These are phyloP conservation scores for Aspergillus coremiiformis DNA, from an alignment of 495 filamentous ascomycete species.

Conservation along the genomic window DNA sequence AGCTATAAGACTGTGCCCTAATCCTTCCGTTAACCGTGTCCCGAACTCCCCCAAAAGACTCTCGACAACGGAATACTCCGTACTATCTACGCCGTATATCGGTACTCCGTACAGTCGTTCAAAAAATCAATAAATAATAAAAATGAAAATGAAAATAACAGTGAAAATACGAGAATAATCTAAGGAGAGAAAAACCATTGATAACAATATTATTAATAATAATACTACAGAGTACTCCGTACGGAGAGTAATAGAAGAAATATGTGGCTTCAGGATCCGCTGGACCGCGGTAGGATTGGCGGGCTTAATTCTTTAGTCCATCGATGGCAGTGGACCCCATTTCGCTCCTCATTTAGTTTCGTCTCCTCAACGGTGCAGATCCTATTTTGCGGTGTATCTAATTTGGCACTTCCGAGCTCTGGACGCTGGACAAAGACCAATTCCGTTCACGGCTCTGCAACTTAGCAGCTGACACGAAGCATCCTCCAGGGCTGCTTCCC, in stretches of 20 bases:
- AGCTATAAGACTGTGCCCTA: neutral
- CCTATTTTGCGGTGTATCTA: neutral
- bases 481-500: too few relatives aligned
- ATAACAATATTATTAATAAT: too few relatives aligned
- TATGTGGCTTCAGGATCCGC: conserved; percentile 1
- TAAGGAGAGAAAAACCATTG: too few relatives aligned
- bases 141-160: too few relatives aligned
- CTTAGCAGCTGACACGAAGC: too few relatives aligned
- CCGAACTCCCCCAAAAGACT: neutral
- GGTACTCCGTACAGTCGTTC: too few relatives aligned
- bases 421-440: neutral
- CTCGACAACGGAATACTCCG: neutral
- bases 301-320: conserved; percentile 2
- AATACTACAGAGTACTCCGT: too few relatives aligned
- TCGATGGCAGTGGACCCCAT: conserved; percentile 6
- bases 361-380: conserved; percentile 10
- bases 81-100: too few relatives aligned
- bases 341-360: conserved; percentile 1
- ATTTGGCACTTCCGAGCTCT: neutral
- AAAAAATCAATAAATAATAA: too few relatives aligned
- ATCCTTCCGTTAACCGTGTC: too few relatives aligned
- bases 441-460: neutral
- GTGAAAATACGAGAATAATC: too few relatives aligned
- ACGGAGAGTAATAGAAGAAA: neutral
- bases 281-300: neutral